phyloP scores from a whole-genome alignment of 345 rosid genomes.

The Eucalyptus curtisii region DNA sequence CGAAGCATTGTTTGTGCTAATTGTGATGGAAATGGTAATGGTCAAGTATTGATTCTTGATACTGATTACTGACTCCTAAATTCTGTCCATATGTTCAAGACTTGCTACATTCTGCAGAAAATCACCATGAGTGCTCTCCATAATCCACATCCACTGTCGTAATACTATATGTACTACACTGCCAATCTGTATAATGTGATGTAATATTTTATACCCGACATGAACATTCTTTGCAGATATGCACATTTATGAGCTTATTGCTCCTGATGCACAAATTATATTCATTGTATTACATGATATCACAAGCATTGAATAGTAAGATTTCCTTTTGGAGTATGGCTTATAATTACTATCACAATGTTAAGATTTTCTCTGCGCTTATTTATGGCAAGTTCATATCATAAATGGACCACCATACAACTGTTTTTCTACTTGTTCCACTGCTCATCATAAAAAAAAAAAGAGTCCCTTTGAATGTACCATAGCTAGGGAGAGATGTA shows the following conservation, averaged over 20 bases:
- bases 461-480: neutral
- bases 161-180: neutral
- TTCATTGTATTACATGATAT: neutral
- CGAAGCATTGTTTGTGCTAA: constrained; percentile 65
- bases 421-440: neutral
- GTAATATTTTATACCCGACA: neutral
- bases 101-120: neutral
- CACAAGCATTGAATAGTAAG: neutral
- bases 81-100: neutral
- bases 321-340: neutral
- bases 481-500: neutral
- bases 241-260: neutral
- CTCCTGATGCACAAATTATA: neutral
- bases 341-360: neutral
- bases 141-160: neutral
- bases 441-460: neutral
- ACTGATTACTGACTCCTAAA: neutral
- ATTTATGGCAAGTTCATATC: neutral
- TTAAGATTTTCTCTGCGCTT: neutral
- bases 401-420: neutral
- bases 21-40: constrained; percentile 69
- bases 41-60: neutral
- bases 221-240: neutral
- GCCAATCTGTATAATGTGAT: neutral
- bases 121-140: neutral